Evolutionary conservation across 768 basidiomycete species (phyloP).

Genomic region (Mycena latifolia): DNA sequence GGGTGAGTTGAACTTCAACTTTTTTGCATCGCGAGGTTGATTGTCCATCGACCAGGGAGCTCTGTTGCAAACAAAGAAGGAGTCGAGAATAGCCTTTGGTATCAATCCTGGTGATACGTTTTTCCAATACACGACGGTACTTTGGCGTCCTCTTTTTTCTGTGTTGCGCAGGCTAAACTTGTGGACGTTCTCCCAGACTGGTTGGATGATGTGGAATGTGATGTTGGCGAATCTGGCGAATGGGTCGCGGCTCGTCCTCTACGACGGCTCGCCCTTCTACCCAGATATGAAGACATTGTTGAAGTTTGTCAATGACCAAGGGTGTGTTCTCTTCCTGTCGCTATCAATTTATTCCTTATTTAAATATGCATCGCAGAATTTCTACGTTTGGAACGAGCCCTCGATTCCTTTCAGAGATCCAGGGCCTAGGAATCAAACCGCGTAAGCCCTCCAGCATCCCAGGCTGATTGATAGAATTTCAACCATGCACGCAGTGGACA

Average conservation of each 20-base stretch:
- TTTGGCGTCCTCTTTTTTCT: slow-evolving; percentile 31
- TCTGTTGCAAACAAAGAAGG: slow-evolving; percentile 76
- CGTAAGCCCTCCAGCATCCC: slow-evolving; percentile 33
- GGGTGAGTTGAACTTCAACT: slow-evolving; percentile 56
- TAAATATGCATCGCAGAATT: slow-evolving; percentile 42
- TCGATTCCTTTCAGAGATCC: slow-evolving; percentile 62
- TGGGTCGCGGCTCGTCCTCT: slow-evolving; percentile 57
- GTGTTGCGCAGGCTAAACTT: too few relatives aligned
- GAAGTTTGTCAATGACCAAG: too few relatives aligned
- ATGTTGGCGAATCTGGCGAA: slow-evolving; percentile 61
- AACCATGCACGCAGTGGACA: slow-evolving; percentile 57
- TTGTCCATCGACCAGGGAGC: slow-evolving; percentile 65
- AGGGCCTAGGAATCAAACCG: slow-evolving; percentile 55
- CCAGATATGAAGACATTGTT: slow-evolving; percentile 56
- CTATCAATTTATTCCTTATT: too few relatives aligned
- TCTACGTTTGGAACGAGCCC: slow-evolving; percentile 52
- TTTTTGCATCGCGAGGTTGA: background rate
- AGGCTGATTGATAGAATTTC: background rate
- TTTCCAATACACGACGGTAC: slow-evolving; percentile 81
- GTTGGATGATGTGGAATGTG: slow-evolving; percentile 66
- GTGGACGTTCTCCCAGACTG: background rate
- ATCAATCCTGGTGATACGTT: slow-evolving; percentile 64
- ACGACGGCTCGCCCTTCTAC: slow-evolving; percentile 68
- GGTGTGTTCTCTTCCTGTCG: too few relatives aligned
- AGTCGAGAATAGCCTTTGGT: slow-evolving; percentile 56